Base-by-base conservation (phyloP, 2,329 filamentous ascomycete genomes). In the Apiospora rasikravindrae region DNA sequence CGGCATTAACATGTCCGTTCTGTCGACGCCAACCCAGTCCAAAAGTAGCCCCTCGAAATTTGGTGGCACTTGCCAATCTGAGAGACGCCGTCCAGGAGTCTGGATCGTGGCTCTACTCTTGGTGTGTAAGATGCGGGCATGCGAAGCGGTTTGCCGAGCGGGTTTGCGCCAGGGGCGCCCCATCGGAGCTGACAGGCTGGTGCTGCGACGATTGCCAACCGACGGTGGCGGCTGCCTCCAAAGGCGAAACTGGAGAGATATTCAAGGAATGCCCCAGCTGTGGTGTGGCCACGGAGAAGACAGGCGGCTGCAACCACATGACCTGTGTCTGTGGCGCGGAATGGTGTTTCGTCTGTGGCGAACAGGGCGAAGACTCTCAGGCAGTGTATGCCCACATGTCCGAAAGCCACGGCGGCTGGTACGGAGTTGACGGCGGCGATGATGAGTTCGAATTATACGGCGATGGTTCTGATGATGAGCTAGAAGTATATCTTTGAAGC, bases 1-100 rank as follows among this genome's bases (percentile, higher is more conserved):
- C 86, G 0, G 85, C 87, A 0, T 82, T 88, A 5, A 80, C 76
- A 2, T 88, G 86, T 72, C 86, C 86, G 0, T 88, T 88, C 78
- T 88, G 86, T 72, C 81, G 86, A 33, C 82, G 86, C 0, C 79
- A 76, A 61, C 86, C 86, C 0, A 79, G 81, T 1, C 76, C 82
- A 5, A 79, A 79, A 70, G 82, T 80, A 1, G 74, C 86, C 1
- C 77, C 81, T 0, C 74, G 74, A 26, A 79, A 80, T 0, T 81
- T 85, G 69, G 81, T 82, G 4, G 77, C 77, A 1, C 77, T 88
- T 4, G 81, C 79, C 1, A 80, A 84, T 47, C 72, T 87, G 33
- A 75, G 75, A 2, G 75, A 76, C 0, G 86, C 85, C 0, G 79
- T 87, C 0, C 75, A 80, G 2, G 81, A 86, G 53, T 69, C 67